A percentile compares a stretch with the other conserved stretches of the same genome.
Evolutionary conservation across 768 basidiomycete species (phyloP).

Genomic region (Boletus subcaerulescens): DNA sequence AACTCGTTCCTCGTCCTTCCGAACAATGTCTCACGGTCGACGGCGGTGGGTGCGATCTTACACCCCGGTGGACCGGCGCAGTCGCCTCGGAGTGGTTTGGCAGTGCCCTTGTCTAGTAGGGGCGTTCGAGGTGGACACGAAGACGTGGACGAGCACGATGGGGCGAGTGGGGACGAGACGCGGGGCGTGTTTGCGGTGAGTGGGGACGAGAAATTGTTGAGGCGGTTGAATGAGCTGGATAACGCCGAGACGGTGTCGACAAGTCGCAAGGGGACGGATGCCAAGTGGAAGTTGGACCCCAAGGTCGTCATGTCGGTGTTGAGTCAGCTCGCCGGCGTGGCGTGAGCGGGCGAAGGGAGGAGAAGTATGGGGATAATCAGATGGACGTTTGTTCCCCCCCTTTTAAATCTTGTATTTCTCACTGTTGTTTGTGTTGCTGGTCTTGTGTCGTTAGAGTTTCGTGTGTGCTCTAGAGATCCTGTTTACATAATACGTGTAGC

Average conservation of each 20-base stretch:
- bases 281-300: constrained; percentile 57
- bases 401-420: no score
- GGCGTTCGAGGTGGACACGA: neutral
- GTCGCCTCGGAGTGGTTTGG: constrained; percentile 30
- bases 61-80: constrained; percentile 56
- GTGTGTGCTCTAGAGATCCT: no score
- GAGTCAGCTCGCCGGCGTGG: constrained; percentile 10
- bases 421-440: no score
- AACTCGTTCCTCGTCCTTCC: constrained; percentile 82
- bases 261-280: constrained; percentile 74
- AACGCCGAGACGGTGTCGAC: constrained; percentile 69
- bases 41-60: constrained; percentile 76
- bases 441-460: no score
- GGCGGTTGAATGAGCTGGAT: constrained; percentile 72
- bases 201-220: constrained; percentile 75
- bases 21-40: constrained; percentile 80
- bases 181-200: constrained; percentile 66
- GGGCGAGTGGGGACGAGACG: constrained; percentile 37
- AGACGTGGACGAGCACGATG: constrained; percentile 19
- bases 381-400: no score
- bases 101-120: constrained; percentile 32
- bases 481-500: no score
- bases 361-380: no score
- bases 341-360: neutral
- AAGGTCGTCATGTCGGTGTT: constrained; percentile 37